phyloP scores from a whole-genome alignment of 2,329 filamentous ascomycete genomes.

The Penicillium vulpinum region DNA sequence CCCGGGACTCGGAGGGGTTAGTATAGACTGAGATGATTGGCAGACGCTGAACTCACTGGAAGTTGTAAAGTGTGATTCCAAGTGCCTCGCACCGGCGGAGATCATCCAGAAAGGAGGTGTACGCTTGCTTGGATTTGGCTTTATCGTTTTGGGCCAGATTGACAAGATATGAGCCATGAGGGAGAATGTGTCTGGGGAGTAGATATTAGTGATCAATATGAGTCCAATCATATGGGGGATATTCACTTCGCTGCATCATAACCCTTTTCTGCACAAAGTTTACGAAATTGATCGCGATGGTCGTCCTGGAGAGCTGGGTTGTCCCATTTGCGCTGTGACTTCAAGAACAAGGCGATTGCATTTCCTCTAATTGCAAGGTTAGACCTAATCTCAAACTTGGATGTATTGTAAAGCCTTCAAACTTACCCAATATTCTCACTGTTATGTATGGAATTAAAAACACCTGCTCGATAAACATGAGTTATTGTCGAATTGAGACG shows the following conservation, averaged over 20 bases:
- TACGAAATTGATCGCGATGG: conserved; percentile 68
- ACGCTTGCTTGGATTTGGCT: conserved; percentile 80
- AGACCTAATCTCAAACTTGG: not conserved
- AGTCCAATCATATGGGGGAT: not conserved
- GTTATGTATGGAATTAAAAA: conserved; percentile 84
- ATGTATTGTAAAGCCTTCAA: not conserved
- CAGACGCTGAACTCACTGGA: conserved; percentile 59
- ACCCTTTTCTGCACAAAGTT: conserved; percentile 64
- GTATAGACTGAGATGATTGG: not conserved
- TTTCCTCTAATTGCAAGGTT: conserved; percentile 64
- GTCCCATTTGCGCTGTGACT: conserved; percentile 93
- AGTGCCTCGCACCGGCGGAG: conserved; percentile 79
- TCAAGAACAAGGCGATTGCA: conserved; percentile 90
- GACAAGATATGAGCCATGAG: conserved; percentile 94
- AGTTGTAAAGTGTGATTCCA: conserved; percentile 93
- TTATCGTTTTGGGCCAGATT: conserved; percentile 86
- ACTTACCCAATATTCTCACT: conserved; percentile 68
- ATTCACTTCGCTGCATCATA: conserved; percentile 65
- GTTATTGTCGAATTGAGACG: conserved; percentile 9
- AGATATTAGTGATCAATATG: conserved; percentile 10
- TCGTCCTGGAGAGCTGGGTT: conserved; percentile 74
- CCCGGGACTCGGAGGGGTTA: conserved; percentile 59
- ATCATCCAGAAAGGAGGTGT: conserved; percentile 83
- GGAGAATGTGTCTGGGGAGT: conserved; percentile 66
- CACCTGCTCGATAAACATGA: conserved; percentile 54